Conservation (phyloP, 345 rosid species). For the Xanthoceras sorbifolium region DNA sequence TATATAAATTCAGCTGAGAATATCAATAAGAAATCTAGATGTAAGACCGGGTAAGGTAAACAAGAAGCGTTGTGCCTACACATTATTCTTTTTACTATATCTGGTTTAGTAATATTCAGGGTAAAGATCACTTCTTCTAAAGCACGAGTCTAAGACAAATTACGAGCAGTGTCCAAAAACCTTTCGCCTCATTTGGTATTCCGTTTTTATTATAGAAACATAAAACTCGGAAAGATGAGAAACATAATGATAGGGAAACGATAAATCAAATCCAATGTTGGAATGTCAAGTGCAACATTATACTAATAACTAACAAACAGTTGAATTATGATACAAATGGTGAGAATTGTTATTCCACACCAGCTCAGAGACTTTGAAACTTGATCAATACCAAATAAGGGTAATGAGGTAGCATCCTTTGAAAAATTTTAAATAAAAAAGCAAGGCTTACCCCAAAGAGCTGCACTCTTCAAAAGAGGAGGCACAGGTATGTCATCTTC, state of each 20-base stretch:
- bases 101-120: background rate
- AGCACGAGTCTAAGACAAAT: too few relatives aligned
- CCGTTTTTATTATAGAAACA: too few relatives aligned
- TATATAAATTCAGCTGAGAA: background rate
- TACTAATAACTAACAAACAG: background rate
- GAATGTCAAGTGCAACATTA: background rate
- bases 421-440: background rate
- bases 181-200: too few relatives aligned
- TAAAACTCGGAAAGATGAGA: too few relatives aligned
- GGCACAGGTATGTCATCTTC: conserved; percentile 88
- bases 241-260: too few relatives aligned
- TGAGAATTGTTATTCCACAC: background rate
- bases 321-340: background rate
- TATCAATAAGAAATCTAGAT: background rate
- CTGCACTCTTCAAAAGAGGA: conserved; percentile 89
- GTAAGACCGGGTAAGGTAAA: background rate
- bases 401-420: background rate
- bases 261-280: background rate
- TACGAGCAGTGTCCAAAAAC: too few relatives aligned
- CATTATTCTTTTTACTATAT: too few relatives aligned
- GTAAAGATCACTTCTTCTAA: too few relatives aligned
- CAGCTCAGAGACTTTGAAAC: background rate
- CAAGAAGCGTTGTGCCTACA: too few relatives aligned
- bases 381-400: background rate
- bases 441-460: conserved; percentile 75